Base-by-base conservation (phyloP, 495 filamentous ascomycete species). In the Xylaria curta region DNA sequence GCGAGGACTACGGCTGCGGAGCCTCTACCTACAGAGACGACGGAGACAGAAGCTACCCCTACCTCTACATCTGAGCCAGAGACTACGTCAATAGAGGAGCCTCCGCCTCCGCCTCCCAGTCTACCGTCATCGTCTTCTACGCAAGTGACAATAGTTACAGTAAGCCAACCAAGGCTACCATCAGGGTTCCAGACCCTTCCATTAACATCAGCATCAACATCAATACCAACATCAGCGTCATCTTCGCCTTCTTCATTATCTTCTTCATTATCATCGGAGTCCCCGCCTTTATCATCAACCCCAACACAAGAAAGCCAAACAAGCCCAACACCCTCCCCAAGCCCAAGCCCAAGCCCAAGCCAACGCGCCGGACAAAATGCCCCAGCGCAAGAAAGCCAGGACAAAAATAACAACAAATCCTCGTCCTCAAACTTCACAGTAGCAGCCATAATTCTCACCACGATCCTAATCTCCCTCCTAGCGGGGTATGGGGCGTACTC, bases 361-460 rank as follows among this genome's bases (percentile, higher is more conserved):
- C 49, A 13, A 9, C 12, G 5, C 33, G 15, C 13, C 36, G 65
- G 21, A 4, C 63, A 49, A 21, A 15, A 21, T 17, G 49, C 49
- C 36, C 19, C 64, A 19, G 28, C 47, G 4, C 44, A 66, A 17
- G 19, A 42, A 21, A 15, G 36, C 44, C 42, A 47, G 1, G 70
- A 59, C 26, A 49, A 17, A 24, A 38, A 68, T 3, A 51, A 73
- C 12, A 60, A 49, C 6, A 33, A 38, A 36, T 6, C 15, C 3
- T 21, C 72, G 2, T 68, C 69, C 21, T 78, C 77, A 0, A 72
- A 69, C 7, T 72, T 76, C 9, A 80, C 71, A 28, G 76, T 75
- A n/a, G 76, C 75, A 9, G 73, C 82, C 31, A 78, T 80, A 42
- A 76, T 80, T 0, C 64, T 83, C 5, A 72, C 80, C 1, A 78